These are phyloP conservation scores for Monosporascus ibericus DNA, from an alignment of 2,329 filamentous ascomycete genomes.

Conservation along the genomic window DNA sequence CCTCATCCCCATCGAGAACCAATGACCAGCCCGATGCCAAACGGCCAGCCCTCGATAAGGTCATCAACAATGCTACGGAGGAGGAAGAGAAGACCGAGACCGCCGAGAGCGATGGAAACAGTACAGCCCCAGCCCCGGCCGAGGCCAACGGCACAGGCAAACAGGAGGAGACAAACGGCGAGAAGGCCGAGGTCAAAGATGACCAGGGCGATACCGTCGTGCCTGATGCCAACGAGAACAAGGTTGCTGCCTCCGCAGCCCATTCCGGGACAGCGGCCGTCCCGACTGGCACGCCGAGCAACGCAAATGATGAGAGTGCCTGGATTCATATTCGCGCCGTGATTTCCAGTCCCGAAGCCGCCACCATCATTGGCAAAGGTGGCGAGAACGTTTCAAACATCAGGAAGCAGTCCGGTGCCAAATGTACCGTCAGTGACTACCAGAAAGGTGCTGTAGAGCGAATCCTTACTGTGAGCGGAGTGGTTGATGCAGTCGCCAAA, in stretches of 20 bases:
- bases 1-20: slow-evolving; percentile 85
- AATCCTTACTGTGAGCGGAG: slow-evolving; percentile 93
- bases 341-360: slow-evolving; percentile 94
- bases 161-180: slow-evolving; percentile 43
- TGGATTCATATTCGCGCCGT: slow-evolving; percentile 98
- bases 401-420: slow-evolving; percentile 87
- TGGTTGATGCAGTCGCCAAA: slow-evolving; percentile 95
- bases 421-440: slow-evolving; percentile 98
- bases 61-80: slow-evolving; percentile 56
- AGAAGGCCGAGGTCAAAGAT: slow-evolving; percentile 47
- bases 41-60: slow-evolving; percentile 90
- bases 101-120: slow-evolving; percentile 31
- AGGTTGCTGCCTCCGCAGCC: slow-evolving; percentile 36
- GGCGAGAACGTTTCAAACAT: slow-evolving; percentile 99
- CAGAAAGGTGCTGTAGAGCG: slow-evolving; percentile 94
- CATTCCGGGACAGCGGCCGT: slow-evolving; percentile 30
- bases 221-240: slow-evolving; percentile 54
- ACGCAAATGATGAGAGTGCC: slow-evolving; percentile 77
- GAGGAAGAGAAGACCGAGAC: slow-evolving; percentile 41
- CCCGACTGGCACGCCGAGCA: slow-evolving; percentile 36
- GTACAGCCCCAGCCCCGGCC: slow-evolving; percentile 26
- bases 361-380: slow-evolving; percentile 96
- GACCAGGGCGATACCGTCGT: slow-evolving; percentile 64
- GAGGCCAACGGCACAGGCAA: slow-evolving; percentile 40
- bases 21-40: slow-evolving; percentile 96